These are phyloP conservation scores for Stramenopiles sp. DNA, from an alignment of 352 stramenopile species.

Conservation along the genomic window DNA sequence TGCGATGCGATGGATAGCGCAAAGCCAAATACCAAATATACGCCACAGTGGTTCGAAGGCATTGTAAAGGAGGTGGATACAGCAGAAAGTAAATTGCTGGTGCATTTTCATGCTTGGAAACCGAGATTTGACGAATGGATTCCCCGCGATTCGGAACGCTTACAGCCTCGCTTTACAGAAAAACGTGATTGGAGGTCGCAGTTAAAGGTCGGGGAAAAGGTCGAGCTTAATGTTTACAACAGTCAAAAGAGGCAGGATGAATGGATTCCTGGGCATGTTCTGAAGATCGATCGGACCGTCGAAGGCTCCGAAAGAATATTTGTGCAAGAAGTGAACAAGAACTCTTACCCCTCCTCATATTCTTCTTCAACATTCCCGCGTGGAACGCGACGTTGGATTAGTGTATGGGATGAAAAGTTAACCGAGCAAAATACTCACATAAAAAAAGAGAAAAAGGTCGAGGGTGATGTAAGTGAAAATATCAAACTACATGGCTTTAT, in stretches of 20 bases:
- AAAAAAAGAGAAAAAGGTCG: too few relatives aligned
- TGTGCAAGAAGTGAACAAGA: neutral
- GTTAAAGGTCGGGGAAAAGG: neutral
- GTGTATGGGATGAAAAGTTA: neutral
- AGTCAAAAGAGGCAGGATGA: neutral
- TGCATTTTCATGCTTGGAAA: constrained; percentile 10
- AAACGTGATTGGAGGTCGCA: neutral
- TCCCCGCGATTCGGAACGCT: neutral
- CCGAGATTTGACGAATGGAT: constrained; percentile 11
- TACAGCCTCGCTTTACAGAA: constrained; percentile 9
- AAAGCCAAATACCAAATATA: neutral
- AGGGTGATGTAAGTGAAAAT: too few relatives aligned
- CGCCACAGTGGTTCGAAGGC: neutral
- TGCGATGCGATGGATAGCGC: constrained; percentile 4
- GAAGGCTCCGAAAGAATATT: neutral
- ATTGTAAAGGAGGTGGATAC: neutral
- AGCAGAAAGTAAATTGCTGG: neutral
- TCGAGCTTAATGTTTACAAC: neutral
- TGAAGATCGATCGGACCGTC: neutral
- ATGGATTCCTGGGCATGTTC: neutral
- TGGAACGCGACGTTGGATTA: neutral
- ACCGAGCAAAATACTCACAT: neutral
- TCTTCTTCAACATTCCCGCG: neutral
- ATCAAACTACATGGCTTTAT: too few relatives aligned
- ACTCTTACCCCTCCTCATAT: neutral